Conservation (phyloP, 495 filamentous ascomycete species). For the Aspergillus affinis region DNA sequence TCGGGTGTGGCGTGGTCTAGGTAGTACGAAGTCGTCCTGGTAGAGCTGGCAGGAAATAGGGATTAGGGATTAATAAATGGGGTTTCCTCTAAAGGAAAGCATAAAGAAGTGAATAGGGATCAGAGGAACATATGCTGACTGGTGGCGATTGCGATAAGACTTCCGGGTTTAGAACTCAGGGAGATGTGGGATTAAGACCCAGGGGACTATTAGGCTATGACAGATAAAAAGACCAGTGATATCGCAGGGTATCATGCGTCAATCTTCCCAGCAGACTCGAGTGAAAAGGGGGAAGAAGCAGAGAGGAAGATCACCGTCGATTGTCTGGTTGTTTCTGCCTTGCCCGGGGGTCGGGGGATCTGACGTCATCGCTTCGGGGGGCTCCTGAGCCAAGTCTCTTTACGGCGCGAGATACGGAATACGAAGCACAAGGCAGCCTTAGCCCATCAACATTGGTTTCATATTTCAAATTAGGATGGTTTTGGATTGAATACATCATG, state of each 20-base stretch:
- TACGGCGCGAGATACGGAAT: background rate
- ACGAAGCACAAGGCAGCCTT: background rate
- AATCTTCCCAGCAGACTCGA: background rate
- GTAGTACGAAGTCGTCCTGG: background rate
- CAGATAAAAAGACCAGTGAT: background rate
- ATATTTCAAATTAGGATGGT: conserved; percentile 20
- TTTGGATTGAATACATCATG: conserved; percentile 28
- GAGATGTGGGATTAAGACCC: background rate
- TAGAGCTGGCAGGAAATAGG: background rate
- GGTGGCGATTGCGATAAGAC: background rate
- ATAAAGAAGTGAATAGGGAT: no score
- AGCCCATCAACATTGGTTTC: conserved; percentile 1
- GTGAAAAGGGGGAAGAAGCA: background rate
- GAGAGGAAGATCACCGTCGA: background rate
- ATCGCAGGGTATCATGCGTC: background rate
- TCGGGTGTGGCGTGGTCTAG: conserved; percentile 22
- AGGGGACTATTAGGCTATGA: background rate
- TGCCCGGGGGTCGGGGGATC: no score
- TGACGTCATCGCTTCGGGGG: background rate
- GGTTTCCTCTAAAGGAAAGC: background rate
- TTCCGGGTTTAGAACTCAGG: background rate
- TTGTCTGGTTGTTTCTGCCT: background rate
- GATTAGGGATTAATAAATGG: background rate
- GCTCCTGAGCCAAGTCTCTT: background rate
- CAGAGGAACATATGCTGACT: background rate